These are phyloP conservation scores for Camelina sativa DNA, from an alignment of 345 rosid species.

Conservation along the genomic window DNA sequence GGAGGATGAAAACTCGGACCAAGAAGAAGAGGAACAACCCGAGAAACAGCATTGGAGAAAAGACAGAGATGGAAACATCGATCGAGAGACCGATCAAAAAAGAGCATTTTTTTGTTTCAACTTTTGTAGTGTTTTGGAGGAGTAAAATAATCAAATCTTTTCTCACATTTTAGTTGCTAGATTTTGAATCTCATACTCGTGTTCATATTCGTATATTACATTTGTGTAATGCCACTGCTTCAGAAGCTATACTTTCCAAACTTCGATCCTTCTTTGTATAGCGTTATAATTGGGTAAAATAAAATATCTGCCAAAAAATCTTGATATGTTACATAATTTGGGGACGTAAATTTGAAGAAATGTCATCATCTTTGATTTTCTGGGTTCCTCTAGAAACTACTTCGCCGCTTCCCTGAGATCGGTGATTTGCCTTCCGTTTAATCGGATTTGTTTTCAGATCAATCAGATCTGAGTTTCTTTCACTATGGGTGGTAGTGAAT, in stretches of 20 bases:
- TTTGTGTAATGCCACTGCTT: slow-evolving; percentile 31
- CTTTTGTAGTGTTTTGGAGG: slow-evolving; percentile 35
- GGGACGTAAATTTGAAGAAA: background rate
- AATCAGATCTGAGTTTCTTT: too few relatives aligned
- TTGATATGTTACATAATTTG: background rate
- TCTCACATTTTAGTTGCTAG: slow-evolving; percentile 26
- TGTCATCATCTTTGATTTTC: too few relatives aligned
- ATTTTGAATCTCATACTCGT: slow-evolving; percentile 7
- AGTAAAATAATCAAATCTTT: background rate
- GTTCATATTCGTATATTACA: background rate
- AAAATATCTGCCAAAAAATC: background rate
- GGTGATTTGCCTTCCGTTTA: too few relatives aligned
- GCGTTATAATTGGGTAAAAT: background rate
- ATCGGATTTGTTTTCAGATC: too few relatives aligned
- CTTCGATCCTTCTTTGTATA: background rate
- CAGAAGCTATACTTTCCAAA: background rate
- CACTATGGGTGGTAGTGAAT: too few relatives aligned
- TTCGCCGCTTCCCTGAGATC: too few relatives aligned
- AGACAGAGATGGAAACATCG: slow-evolving; percentile 16
- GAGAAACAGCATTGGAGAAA: slow-evolving; percentile 42
- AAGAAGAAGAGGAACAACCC: slow-evolving; percentile 59
- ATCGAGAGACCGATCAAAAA: background rate
- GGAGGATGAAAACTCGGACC: slow-evolving; percentile 67
- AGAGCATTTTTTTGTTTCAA: slow-evolving; percentile 22
- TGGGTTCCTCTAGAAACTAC: too few relatives aligned